Conservation (phyloP, 768 basidiomycete species). For the Mycena vulgaris region DNA sequence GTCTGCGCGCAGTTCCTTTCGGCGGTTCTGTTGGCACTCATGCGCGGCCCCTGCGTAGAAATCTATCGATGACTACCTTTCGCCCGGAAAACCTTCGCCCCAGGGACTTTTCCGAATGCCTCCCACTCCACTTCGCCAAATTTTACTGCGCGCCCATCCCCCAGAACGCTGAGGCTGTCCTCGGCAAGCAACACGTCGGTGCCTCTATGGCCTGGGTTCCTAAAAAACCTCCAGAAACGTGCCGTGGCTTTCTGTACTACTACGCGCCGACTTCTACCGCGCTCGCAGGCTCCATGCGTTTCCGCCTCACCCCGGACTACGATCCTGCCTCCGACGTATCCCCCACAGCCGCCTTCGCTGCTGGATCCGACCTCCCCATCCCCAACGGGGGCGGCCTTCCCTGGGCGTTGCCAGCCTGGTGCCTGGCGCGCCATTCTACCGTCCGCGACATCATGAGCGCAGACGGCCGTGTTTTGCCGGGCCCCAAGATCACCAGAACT, state of each 20-base stretch:
- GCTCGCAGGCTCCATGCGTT: slow-evolving; percentile 36
- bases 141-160: background rate
- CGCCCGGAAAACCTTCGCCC: background rate
- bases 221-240: background rate
- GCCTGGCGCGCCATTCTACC: background rate
- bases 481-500: background rate
- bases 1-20: background rate
- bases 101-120: background rate
- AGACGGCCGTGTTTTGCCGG: background rate
- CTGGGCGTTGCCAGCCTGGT: slow-evolving; percentile 30
- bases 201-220: background rate
- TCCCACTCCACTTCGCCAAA: background rate
- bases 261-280: slow-evolving; percentile 17
- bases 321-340: slow-evolving; percentile 12
- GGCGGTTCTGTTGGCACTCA: too few species aligned
- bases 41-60: too few species aligned
- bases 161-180: background rate
- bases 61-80: too few species aligned
- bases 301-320: slow-evolving; percentile 35
- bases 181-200: slow-evolving; percentile 3
- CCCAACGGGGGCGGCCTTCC: slow-evolving; percentile 20
- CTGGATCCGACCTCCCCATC: slow-evolving; percentile 34
- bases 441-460: background rate
- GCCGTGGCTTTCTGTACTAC: slow-evolving; percentile 41
- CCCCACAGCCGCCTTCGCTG: slow-evolving; percentile 28